Conservation (phyloP, 2,329 filamentous ascomycete genomes). For the Sporothrix inflata region DNA sequence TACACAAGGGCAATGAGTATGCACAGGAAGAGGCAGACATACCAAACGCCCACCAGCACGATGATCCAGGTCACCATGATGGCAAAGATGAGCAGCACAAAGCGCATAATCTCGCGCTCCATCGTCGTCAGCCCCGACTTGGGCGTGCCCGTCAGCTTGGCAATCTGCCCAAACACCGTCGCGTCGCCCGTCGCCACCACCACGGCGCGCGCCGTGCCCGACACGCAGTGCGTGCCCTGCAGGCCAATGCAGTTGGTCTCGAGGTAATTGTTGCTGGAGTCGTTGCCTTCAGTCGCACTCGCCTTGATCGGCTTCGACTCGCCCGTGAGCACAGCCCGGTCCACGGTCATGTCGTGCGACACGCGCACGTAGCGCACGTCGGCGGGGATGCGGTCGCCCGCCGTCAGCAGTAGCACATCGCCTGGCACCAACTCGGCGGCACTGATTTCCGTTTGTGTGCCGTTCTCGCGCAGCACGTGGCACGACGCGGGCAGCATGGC, state of each 20-base stretch:
- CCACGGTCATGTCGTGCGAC: constrained; percentile 67
- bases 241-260: constrained; percentile 76
- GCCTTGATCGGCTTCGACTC: constrained; percentile 68
- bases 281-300: constrained; percentile 54
- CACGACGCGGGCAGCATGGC: constrained; percentile 76
- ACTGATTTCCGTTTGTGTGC: constrained; percentile 43
- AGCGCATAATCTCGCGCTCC: constrained; percentile 72
- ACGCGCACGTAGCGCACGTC: constrained; percentile 66
- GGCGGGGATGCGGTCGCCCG: constrained; percentile 74
- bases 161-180: constrained; percentile 77
- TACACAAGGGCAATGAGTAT: constrained; percentile 33
- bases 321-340: constrained; percentile 74
- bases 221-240: constrained; percentile 77
- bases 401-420: constrained; percentile 68
- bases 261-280: constrained; percentile 61
- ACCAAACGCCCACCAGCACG: constrained; percentile 69
- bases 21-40: constrained; percentile 40
- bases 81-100: constrained; percentile 69
- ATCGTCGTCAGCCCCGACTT: constrained; percentile 70
- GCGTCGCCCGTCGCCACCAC: constrained; percentile 72
- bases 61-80: constrained; percentile 70
- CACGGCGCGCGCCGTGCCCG: constrained; percentile 67
- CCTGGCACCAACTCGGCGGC: constrained; percentile 70
- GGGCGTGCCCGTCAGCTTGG: constrained; percentile 70
- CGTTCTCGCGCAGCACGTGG: constrained; percentile 63